Base-by-base conservation (phyloP, 371 early-diverging fungal genomes). In the Mortierella sp. region DNA sequence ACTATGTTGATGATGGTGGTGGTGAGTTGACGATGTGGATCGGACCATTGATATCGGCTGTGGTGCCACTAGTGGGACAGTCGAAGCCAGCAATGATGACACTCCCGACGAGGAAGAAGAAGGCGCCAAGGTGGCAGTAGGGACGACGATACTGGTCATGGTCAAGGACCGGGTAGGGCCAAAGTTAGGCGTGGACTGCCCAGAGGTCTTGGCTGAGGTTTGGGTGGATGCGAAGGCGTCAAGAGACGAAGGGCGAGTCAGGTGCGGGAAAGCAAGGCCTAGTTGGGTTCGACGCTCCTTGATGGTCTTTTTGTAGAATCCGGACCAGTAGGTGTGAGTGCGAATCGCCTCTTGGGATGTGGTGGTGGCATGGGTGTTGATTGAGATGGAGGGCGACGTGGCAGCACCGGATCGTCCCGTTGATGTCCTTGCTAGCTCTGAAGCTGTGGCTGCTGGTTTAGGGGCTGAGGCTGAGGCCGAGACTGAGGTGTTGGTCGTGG, bases 261-360 rank as follows among this genome's bases (percentile, higher is more conserved):
- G 88, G 48, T 88, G 65, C 4, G 94, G 93, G 80, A 89, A 94
- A 16, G 87, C 92, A 8, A 92, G 85, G 10, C 90, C 76, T 3
- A 95, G 80, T 72, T 91, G 93, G 41, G 88, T 88, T 72, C 93
- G 91, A 29, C 95, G 91, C 70, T 95, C 95, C 48, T 88, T 89
- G 55, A 95, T 88, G 10, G 94, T 88, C 83, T 93, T 94, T 83
- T 93, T 93, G 85, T 94, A 93, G 86, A 95, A 95, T 18, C 95
- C 95, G 16, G 92, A 90, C 85, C 85, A 85, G 70, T 80, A 81
- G 4, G 70, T 41, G 46, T 84, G 84, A 0, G 77, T 75, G 16
- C 77, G 81, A 24, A 68, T 75, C 46, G 75, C 71, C 8, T 78
- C 75, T 7, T 68, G 60, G 11, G 63, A n/a, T 1, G 73, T n/a